phyloP scores from a whole-genome alignment of 495 filamentous ascomycete genomes.

The Bacidia rubella region DNA sequence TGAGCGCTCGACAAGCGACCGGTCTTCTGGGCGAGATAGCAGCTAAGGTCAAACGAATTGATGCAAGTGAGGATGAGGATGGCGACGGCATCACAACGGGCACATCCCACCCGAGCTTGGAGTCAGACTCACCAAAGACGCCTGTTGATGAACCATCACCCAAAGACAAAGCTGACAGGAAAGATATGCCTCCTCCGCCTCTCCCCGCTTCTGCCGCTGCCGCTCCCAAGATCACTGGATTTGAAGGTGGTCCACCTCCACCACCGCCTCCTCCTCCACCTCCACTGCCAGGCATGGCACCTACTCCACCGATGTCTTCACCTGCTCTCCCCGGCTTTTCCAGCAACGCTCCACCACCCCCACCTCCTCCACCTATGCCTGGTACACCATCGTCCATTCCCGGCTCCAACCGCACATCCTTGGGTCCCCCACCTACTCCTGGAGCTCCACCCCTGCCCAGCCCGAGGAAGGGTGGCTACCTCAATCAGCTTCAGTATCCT shows the following conservation, averaged over 20 bases:
- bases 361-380: slow-evolving; percentile 33
- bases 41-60: slow-evolving; percentile 58
- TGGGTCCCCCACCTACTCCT: slow-evolving; percentile 39
- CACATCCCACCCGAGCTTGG: slow-evolving; percentile 61
- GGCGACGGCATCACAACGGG: slow-evolving; percentile 64
- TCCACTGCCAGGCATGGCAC: too few species aligned
- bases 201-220: slow-evolving; percentile 28
- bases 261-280: slow-evolving; percentile 39
- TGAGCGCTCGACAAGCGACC: slow-evolving; percentile 59
- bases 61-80: slow-evolving; percentile 57
- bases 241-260: slow-evolving; percentile 31
- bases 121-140: slow-evolving; percentile 56
- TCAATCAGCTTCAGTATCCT: slow-evolving; percentile 34
- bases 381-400: slow-evolving; percentile 19
- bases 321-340: slow-evolving; percentile 30
- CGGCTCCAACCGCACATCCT: slow-evolving; percentile 12
- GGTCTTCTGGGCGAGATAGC: slow-evolving; percentile 72
- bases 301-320: slow-evolving; percentile 34
- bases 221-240: slow-evolving; percentile 32
- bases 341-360: slow-evolving; percentile 42
- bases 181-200: slow-evolving; percentile 27
- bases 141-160: slow-evolving; percentile 46
- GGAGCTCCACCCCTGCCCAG: slow-evolving; percentile 46
- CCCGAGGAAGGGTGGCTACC: slow-evolving; percentile 34
- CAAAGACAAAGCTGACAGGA: slow-evolving; percentile 18